These are phyloP conservation scores for Paramecium sonneborni DNA, from an alignment of 73 alveolate species.

Conservation along the genomic window DNA sequence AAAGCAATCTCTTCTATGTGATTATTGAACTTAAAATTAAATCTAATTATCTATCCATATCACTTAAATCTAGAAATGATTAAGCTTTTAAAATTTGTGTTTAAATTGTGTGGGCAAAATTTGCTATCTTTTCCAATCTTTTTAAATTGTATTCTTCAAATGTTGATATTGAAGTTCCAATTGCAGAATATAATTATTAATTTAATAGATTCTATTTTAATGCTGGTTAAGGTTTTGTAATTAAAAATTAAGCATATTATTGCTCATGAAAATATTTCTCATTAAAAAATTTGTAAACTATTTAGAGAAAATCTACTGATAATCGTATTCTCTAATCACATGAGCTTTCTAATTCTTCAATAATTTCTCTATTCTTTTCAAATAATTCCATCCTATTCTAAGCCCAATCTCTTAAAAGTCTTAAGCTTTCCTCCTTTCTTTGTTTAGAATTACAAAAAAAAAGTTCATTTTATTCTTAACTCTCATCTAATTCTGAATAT, in stretches of 20 bases:
- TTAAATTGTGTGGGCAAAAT: constrained; percentile 23
- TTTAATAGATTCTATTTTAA: not conserved
- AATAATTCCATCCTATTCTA: not conserved
- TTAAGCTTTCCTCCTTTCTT: constrained; percentile 31
- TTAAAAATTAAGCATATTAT: constrained; percentile 25
- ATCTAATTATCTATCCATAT: constrained; percentile 29
- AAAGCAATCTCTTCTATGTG: not conserved
- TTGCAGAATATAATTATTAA: not conserved
- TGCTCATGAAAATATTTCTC: constrained; percentile 29
- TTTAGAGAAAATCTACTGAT: constrained; percentile 41
- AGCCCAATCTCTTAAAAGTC: constrained; percentile 41
- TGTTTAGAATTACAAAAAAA: constrained; percentile 39
- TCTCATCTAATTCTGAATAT: constrained; percentile 28
- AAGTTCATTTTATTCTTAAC: not conserved
- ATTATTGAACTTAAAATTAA: not conserved
- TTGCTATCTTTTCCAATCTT: constrained; percentile 38
- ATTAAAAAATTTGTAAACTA: constrained; percentile 32
- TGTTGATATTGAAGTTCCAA: not conserved
- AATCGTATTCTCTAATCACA: not conserved
- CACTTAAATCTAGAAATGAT: not conserved
- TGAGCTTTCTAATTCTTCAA: not conserved
- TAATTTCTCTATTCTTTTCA: constrained; percentile 32
- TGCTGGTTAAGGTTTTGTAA: constrained; percentile 22
- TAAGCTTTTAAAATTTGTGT: not conserved
- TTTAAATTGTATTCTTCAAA: constrained; percentile 33